Evolutionary conservation across 495 filamentous ascomycete genomes (phyloP), one percentile per base, ranked within the genome.

Genomic region (Penicillium flavigenum): DNA sequence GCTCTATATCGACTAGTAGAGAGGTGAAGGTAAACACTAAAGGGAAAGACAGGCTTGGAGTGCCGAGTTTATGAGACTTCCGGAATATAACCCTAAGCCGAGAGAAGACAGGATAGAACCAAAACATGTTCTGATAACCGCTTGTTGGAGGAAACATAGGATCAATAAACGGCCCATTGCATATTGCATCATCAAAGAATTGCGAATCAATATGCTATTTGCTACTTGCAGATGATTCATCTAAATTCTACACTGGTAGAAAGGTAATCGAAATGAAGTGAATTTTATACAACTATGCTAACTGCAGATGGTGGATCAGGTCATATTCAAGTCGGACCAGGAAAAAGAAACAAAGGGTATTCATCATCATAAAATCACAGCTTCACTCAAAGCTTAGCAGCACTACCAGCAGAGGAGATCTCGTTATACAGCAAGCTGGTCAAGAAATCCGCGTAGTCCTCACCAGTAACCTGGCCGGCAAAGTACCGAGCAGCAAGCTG

Each of bases 391-490:
- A 96, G 76, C 78, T 96, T 97, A 17, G 91, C 84, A 58, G 89
- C 91, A 43, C 85, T 80, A 57, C 91, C 91, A 43, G 91, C 82
- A 45, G 85, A 86, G 12, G 91, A 96, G 66, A 98, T 98, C 83
- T 98, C 94, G 51, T 97, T 91, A 68, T 98, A 98, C 45, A 98
- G 77, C 68, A 98, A 72, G 46, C 86, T 92, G 49, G 94, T 98
- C 81, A 98, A 75, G 78, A 98, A 98, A 71, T 98, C 95, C 6
- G 92, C 91, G 75, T 96, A 96, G 60, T 96, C 90, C 78, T 98
- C 95, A 26, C 94, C 94, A 6, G 92, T 98, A 20, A 98, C 88
- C 83, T 98, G 94, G 41, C 82, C 79, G 14, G 88, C 84, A 64
- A 98, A 98, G 76, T 98, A 98, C 69, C 92, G 86, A 1, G 91